phyloP scores from a whole-genome alignment of 257 asterid species.

The Solanum gracilifrons region DNA sequence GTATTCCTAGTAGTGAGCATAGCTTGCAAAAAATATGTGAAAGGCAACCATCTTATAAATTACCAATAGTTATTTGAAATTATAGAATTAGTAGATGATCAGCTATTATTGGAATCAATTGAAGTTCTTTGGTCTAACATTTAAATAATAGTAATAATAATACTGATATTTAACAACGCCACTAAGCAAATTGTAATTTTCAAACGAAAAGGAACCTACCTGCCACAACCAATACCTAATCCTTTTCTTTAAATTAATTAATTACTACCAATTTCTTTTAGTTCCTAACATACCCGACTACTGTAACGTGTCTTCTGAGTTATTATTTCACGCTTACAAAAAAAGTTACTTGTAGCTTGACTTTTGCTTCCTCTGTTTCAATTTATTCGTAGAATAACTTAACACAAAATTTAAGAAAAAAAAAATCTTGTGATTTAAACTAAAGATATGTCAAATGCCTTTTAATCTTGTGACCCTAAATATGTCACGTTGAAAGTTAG shows the following conservation, averaged over 20 bases:
- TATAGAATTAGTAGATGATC: background rate
- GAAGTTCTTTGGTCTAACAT: background rate
- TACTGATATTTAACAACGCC: background rate
- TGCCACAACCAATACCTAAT: slow-evolving; percentile 21
- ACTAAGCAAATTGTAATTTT: background rate
- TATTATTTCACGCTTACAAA: background rate
- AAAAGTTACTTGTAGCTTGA: background rate
- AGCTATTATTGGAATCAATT: background rate
- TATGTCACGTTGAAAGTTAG: no score
- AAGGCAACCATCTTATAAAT: background rate
- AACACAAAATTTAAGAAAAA: no score
- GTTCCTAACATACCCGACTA: background rate
- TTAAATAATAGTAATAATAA: background rate
- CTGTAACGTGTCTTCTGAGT: no score
- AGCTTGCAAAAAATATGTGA: background rate
- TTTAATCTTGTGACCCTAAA: no score
- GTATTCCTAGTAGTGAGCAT: background rate
- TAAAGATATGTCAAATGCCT: no score
- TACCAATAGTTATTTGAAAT: background rate
- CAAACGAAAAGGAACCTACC: slow-evolving; percentile 1
- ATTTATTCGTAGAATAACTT: no score
- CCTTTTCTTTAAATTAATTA: background rate
- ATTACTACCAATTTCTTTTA: background rate
- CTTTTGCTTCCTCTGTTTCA: no score
- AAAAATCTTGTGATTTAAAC: no score